phyloP scores from a whole-genome alignment of 768 basidiomycete genomes.

The Scleroderma citrinum region DNA sequence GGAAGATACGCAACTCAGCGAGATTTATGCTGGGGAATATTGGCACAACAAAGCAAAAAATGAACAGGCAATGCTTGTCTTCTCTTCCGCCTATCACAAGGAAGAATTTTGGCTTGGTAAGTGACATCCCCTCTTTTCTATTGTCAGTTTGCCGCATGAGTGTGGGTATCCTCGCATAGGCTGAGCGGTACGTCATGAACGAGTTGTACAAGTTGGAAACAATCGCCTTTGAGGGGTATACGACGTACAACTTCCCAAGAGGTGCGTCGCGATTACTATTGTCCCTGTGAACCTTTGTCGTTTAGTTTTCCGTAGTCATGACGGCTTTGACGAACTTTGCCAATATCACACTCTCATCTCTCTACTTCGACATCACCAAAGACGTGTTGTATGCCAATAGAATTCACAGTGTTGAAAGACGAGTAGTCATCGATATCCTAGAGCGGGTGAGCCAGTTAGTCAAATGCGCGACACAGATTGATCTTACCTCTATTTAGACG shows the following conservation, averaged over 20 bases:
- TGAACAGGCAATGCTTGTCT: not conserved
- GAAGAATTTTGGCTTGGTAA: conserved; percentile 58
- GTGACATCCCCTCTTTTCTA: conserved; percentile 16
- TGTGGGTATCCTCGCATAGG: conserved; percentile 34
- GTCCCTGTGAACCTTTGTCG: not conserved
- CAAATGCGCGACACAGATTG: not conserved
- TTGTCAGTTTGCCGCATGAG: not conserved
- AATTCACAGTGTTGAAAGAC: conserved; percentile 45
- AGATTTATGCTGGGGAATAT: conserved; percentile 85
- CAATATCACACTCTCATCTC: conserved; percentile 77
- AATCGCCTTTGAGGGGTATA: conserved; percentile 62
- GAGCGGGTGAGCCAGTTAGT: conserved; percentile 45
- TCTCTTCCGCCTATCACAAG: conserved; percentile 9
- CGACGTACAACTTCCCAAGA: conserved; percentile 73
- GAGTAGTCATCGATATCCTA: conserved; percentile 64
- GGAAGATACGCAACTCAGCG: conserved; percentile 82
- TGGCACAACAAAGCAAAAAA: conserved; percentile 23
- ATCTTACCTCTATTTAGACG: conserved; percentile 36
- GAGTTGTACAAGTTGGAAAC: conserved; percentile 71
- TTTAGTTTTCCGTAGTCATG: conserved; percentile 47
- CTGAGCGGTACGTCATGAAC: conserved; percentile 83
- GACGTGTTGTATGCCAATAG: conserved; percentile 80
- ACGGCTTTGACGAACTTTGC: conserved; percentile 69
- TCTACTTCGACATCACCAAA: conserved; percentile 91
- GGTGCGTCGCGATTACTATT: conserved; percentile 44